phyloP scores from a whole-genome alignment of 1,284 basidiomycete species.

The Sphagnurus paluster region DNA sequence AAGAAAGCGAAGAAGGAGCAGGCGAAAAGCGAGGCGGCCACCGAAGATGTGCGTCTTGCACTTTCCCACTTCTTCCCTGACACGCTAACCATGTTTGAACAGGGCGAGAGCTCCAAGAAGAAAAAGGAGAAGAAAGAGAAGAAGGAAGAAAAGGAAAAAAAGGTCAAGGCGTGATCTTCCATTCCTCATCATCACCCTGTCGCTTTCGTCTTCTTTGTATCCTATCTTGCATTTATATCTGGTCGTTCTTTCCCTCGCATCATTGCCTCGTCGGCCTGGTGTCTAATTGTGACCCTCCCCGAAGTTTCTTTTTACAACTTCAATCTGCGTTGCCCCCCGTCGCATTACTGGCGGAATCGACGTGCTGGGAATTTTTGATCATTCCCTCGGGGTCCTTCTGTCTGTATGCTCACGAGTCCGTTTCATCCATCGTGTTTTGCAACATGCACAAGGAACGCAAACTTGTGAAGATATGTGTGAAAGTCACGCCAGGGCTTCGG shows the following conservation, averaged over 20 bases:
- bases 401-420: too few species aligned
- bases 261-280: too few species aligned
- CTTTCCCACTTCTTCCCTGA: too few species aligned
- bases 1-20: constrained; percentile 77
- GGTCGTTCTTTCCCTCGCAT: neutral
- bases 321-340: neutral
- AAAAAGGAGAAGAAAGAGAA: constrained; percentile 36
- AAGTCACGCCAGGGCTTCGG: too few species aligned
- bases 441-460: too few species aligned
- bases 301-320: neutral
- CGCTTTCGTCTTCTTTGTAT: constrained; percentile 12
- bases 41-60: constrained; percentile 34
- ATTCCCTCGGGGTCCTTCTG: too few species aligned
- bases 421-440: too few species aligned
- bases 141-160: constrained; percentile 46
- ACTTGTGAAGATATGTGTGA: too few species aligned
- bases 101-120: constrained; percentile 31
- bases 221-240: constrained; percentile 12
- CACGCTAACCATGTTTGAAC: constrained; percentile 12
- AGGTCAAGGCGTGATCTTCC: constrained; percentile 41
- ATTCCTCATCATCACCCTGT: constrained; percentile 12
- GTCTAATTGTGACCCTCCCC: neutral
- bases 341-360: neutral
- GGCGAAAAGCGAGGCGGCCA: constrained; percentile 43
- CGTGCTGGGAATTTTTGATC: too few species aligned